These are phyloP conservation scores for Pascua sp. DNA, from an alignment of 1,284 basidiomycete genomes.

Conservation along the genomic window DNA sequence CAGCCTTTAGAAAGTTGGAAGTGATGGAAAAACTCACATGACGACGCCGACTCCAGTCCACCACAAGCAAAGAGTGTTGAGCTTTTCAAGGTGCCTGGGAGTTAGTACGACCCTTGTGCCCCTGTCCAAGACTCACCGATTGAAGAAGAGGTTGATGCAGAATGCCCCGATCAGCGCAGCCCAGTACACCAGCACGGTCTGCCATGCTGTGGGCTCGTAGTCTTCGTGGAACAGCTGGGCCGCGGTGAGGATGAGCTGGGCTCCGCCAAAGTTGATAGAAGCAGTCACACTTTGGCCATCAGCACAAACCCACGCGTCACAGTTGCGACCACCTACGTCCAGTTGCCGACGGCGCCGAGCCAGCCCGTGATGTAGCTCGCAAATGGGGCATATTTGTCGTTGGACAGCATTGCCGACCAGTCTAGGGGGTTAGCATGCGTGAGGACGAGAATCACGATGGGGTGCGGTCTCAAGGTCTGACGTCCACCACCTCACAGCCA, in stretches of 20 bases:
- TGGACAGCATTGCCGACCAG: slow-evolving; percentile 52
- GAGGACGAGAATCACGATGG: too few relatives aligned
- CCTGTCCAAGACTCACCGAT: slow-evolving; percentile 28
- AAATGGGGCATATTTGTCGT: slow-evolving; percentile 49
- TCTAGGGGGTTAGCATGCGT: slow-evolving; percentile 20
- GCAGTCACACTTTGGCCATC: slow-evolving; percentile 42
- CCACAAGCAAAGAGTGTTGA: slow-evolving; percentile 50
- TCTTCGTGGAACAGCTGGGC: slow-evolving; percentile 50
- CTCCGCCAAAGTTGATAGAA: slow-evolving; percentile 53
- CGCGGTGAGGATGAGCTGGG: slow-evolving; percentile 52
- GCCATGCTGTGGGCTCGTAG: slow-evolving; percentile 49
- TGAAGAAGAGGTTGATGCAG: slow-evolving; percentile 47
- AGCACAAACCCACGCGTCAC: not conserved
- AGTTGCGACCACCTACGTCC: slow-evolving; percentile 40
- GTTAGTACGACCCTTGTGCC: not conserved
- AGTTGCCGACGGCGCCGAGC: slow-evolving; percentile 53
- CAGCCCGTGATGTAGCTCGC: slow-evolving; percentile 53
- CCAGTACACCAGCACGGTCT: slow-evolving; percentile 51
- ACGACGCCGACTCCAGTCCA: slow-evolving; percentile 51
- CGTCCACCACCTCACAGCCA: too few relatives aligned
- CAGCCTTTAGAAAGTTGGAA: slow-evolving; percentile 1
- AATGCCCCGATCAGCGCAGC: slow-evolving; percentile 46
- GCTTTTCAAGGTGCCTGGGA: slow-evolving; percentile 37
- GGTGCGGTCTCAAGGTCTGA: too few relatives aligned
- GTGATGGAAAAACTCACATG: slow-evolving; percentile 31